Base-by-base conservation (phyloP, 257 asterid species). In the Fraxinus quadrangulata region DNA sequence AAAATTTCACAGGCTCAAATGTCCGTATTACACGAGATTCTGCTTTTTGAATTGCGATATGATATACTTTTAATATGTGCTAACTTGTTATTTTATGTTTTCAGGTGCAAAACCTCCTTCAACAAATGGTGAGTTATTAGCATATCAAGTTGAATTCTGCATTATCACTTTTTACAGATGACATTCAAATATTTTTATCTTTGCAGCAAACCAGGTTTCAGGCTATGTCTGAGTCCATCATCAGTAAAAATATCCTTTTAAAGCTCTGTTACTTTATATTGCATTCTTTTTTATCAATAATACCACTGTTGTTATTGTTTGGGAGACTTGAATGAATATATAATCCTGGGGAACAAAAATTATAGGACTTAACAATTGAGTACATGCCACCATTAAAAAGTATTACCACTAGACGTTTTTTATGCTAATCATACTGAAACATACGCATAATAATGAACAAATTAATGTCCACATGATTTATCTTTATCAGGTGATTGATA, bases 121-220 rank as follows among this genome's bases (percentile, higher is more conserved):
- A 88, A 77, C 97, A 93, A 87, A 93, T 93, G 97, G 97, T 90
- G 81, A 82, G 92, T 80, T 75, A 33, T 71, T 78, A 23, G 33
- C 36, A 21, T 24, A 68, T 69, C 33, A 23, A 54, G 33, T 73
- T 77, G 36, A 5, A 11, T 40, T 51, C 23, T 21, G 12, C 42
- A 59, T 56, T 65, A 10, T 56, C 28, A 39, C 30, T 34, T 21
- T 40, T 21, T 40, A 30, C 33, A 26, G 51, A 65, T 39, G 79
- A 26, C 37, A 68, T 31, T 39, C 45, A 42, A 30, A 24, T 61
- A 17, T 28, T 36, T 73, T 54, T 84, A 68, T 81, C 40, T 72
- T 81, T 80, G 88, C 96, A 94, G 98, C 98, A 94, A 94, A 73
- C 83, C 71, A 91, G 98, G 92, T 94, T 92, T 80, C 97, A 90